Evolutionary conservation across 2,329 filamentous ascomycete genomes (phyloP), one percentile per base, ranked within the genome.

Genomic region (Ciborinia camelliae): DNA sequence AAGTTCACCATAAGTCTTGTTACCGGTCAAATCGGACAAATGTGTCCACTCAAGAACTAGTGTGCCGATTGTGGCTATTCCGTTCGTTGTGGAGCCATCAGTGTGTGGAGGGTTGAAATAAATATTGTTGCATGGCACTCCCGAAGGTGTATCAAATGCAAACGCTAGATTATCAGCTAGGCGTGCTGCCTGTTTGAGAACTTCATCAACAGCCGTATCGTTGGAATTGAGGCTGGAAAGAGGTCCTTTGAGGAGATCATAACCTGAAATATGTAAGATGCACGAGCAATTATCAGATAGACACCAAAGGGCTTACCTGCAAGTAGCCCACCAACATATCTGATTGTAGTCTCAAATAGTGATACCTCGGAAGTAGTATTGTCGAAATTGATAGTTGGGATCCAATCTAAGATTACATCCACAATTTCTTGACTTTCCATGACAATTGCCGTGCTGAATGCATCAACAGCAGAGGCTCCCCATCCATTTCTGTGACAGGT

Each of bases 331-430:
- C 86, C 92, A 0, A 97, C 79, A 72, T 96, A 96, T 35, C 92
- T 87, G 73, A 97, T 96, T 0, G 91, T 97, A 0, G 91, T 96
- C 77, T 97, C 92, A 72, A 97, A 97, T 9, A 97, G 77, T 45
- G 89, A 94, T 57, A 96, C 86, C 28, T 41, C 4, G n/a, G 41
- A 2, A 80, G 72, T 0, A 88, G 90, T 14, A 81, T 79, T 50
- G 41, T 82, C 82, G 73, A 91, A 96, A 76, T 96, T 81, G 72
- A 96, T 88, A 0, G 77, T 84, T 0, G 86, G 82, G 53, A 96
- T 84, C 73, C 87, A 88, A 7, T 88, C 80, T 26, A 96, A 76
- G 68, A 96, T 92, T 62, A 86, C 80, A 50, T 87, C 79, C 18
- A 95, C 86, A 30, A 90, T 86, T 20, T 87, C 80, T 35, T 80